These are phyloP conservation scores for Trypanosoma avium DNA, from an alignment of 208 protist species.

Conservation along the genomic window DNA sequence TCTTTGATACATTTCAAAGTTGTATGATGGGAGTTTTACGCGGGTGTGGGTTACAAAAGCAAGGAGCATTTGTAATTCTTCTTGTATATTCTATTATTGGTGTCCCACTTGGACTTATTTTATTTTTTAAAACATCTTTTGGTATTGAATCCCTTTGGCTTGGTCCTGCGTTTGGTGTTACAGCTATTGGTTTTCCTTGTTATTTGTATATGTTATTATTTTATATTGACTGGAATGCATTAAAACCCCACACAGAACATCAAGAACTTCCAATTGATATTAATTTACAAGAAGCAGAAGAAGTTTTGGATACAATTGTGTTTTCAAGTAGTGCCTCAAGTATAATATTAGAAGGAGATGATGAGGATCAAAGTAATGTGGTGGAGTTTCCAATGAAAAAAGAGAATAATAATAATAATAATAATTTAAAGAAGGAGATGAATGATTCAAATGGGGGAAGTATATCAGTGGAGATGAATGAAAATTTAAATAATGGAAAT, in stretches of 20 bases:
- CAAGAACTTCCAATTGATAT: not conserved
- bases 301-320: not conserved
- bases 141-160: conserved; percentile 74
- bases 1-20: conserved; percentile 72
- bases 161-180: conserved; percentile 59
- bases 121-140: conserved; percentile 60
- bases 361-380: too few species aligned
- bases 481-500: too few species aligned
- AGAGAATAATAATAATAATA: too few species aligned
- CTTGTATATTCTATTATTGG: conserved; percentile 74
- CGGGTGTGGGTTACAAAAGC: conserved; percentile 63
- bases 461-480: too few species aligned
- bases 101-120: conserved; percentile 54
- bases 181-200: conserved; percentile 51
- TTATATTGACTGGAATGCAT: conserved; percentile 65
- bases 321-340: not conserved
- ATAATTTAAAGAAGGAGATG: too few species aligned
- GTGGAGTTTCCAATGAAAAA: too few species aligned
- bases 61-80: conserved; percentile 61
- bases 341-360: too few species aligned
- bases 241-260: conserved; percentile 36
- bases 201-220: conserved; percentile 66
- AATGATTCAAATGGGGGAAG: too few species aligned
- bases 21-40: conserved; percentile 83
- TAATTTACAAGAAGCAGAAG: not conserved